These are phyloP conservation scores for Fusarium coicis DNA, from an alignment of 2,329 filamentous ascomycete species.

Conservation along the genomic window DNA sequence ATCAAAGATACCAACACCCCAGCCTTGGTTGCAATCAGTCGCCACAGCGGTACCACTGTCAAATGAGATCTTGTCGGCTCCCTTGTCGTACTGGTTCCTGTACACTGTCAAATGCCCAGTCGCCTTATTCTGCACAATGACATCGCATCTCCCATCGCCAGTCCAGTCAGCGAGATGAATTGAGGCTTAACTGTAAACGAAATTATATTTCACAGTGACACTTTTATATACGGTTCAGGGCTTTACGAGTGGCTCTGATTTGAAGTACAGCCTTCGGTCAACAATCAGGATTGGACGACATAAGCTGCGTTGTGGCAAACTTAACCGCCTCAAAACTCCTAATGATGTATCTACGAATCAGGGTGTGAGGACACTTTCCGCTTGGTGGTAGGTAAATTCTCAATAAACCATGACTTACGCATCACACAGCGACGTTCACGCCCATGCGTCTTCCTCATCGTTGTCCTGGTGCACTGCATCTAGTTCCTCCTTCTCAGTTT, in stretches of 20 bases:
- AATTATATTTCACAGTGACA: not conserved
- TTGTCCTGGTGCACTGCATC: not conserved
- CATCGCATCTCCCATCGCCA: not conserved
- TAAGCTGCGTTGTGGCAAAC: no score
- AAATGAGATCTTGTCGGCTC: not conserved
- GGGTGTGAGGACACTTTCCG: accelerated
- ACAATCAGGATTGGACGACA: not conserved
- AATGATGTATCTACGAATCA: accelerated
- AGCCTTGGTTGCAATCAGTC: not conserved
- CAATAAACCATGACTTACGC: accelerated
- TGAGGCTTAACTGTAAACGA: not conserved
- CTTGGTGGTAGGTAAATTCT: accelerated
- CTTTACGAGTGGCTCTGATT: no score
- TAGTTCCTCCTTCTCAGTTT: not conserved
- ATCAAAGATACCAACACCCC: not conserved
- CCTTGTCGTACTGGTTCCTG: not conserved
- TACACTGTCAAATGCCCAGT: not conserved
- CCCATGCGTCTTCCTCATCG: not conserved
- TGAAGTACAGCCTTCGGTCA: no score
- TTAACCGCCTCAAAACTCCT: no score
- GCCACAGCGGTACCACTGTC: not conserved
- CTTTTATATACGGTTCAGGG: no score
- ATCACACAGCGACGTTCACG: accelerated
- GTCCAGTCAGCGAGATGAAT: not conserved
- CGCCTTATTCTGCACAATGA: not conserved